Evolutionary conservation across 2,329 filamentous ascomycete species (phyloP).

Genomic region (Trichothecium sympodiale): DNA sequence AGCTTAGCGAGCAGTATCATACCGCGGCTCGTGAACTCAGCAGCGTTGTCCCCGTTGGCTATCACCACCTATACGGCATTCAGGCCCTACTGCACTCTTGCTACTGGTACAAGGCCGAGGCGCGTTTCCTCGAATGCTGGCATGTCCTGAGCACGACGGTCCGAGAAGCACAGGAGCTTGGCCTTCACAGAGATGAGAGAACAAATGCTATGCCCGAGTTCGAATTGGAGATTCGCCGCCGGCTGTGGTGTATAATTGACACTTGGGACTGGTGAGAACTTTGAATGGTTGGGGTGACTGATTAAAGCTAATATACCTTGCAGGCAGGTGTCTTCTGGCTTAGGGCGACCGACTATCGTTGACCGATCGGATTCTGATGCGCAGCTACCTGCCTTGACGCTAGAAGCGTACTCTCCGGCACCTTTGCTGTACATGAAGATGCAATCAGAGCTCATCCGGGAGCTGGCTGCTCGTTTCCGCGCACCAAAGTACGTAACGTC

Average conservation of each 20-base stretch:
- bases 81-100: conserved; percentile 17
- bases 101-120: conserved; percentile 22
- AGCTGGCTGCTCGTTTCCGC: conserved; percentile 19
- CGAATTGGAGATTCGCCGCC: conserved; percentile 18
- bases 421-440: conserved; percentile 24
- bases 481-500: conserved; percentile 15
- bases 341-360: conserved; percentile 22
- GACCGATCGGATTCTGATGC: conserved; percentile 21
- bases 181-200: conserved; percentile 12
- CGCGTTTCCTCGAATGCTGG: conserved; percentile 18
- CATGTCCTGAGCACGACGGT: conserved; percentile 19
- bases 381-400: conserved; percentile 18
- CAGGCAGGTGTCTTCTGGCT: conserved; percentile 22
- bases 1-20: conserved; percentile 14
- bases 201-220: conserved; percentile 13
- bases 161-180: conserved; percentile 17
- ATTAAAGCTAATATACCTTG: neutral
- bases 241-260: conserved; percentile 20
- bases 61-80: conserved; percentile 16
- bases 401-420: conserved; percentile 19
- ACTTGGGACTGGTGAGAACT: conserved; percentile 20
- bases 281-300: neutral
- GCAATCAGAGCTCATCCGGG: conserved; percentile 20
- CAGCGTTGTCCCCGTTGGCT: conserved; percentile 14
- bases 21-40: conserved; percentile 13